Base-by-base conservation (phyloP, 768 basidiomycete genomes). In the Lanmaoa rubissima region DNA sequence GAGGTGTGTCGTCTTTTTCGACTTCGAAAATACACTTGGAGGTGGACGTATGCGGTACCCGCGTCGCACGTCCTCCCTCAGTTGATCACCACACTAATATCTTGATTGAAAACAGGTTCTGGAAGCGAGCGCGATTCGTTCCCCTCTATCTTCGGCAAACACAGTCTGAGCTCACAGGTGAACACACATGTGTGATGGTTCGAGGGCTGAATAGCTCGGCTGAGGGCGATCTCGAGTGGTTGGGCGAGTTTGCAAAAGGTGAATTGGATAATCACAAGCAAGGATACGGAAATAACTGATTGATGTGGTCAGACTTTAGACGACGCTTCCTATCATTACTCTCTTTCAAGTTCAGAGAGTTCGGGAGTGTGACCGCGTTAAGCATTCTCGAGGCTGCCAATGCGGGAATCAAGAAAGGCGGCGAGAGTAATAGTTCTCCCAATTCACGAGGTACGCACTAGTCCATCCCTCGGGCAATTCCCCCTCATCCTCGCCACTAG, bases 101-200 rank as follows among this genome's bases (percentile, higher is more conserved):
- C 4, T 17, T 4, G 1, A 36, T 46, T n/a, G 14, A 44, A 46
- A 19, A 42, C 38, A 81, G 92, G 58, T 99, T 98, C 78, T 98
- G 97, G 97, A 98, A 98, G 73, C 84, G 93, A 21, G 86, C 88
- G 1, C 90, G 92, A 13, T 99, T 89, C 69, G 82, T 92, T 0
- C 97, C 97, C 0, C 78, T 98, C 14, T 98, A 98, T 66, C 73
- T 98, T 32, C 86, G 96, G 32, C 97, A 98, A 73, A 96, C 94
- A 6, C 79, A 87, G 56, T 97, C 93, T 69, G 94, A 97, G 64
- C 79, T 98, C 49, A 99, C 97, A 0, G 97, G 97, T 39, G 97
- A 99, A 73, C 90, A 97, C 68, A 91, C 92, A 0, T 95, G 94
- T 67, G 88, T 98, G 36, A 98, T 99, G 97, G 83, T 96, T 1